Conservation (phyloP, 2,329 filamentous ascomycete species). For the Trichoderma atroviride region DNA sequence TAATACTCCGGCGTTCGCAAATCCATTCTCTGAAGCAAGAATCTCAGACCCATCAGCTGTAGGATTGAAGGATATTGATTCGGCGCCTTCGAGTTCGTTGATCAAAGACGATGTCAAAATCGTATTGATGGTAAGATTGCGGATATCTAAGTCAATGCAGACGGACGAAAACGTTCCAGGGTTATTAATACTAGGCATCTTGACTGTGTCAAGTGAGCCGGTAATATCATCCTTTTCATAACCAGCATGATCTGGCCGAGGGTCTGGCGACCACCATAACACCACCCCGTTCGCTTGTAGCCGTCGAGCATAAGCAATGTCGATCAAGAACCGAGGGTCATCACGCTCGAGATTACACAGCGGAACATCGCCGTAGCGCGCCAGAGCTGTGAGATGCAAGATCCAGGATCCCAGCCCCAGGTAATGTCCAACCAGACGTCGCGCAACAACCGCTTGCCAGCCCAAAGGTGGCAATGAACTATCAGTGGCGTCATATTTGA, state of each 20-base stretch:
- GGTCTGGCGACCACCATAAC: slow-evolving; percentile 91
- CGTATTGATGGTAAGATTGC: slow-evolving; percentile 96
- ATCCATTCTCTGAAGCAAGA: slow-evolving; percentile 84
- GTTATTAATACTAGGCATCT: slow-evolving; percentile 92
- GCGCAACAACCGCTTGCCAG: slow-evolving; percentile 89
- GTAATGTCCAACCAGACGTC: slow-evolving; percentile 84
- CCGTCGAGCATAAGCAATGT: slow-evolving; percentile 89
- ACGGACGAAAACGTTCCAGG: slow-evolving; percentile 94
- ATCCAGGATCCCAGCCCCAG: slow-evolving; percentile 93
- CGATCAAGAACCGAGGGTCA: slow-evolving; percentile 92
- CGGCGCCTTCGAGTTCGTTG: slow-evolving; percentile 90
- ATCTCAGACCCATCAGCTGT: slow-evolving; percentile 49
- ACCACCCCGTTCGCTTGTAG: slow-evolving; percentile 91
- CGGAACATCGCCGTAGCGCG: slow-evolving; percentile 90
- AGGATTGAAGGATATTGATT: slow-evolving; percentile 80
- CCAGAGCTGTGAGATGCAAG: slow-evolving; percentile 80
- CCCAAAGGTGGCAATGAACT: slow-evolving; percentile 87
- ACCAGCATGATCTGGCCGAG: slow-evolving; percentile 90
- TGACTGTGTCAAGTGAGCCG: slow-evolving; percentile 79
- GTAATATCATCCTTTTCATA: slow-evolving; percentile 91
- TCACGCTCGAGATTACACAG: slow-evolving; percentile 94
- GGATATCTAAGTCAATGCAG: slow-evolving; percentile 91
- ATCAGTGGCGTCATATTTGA: slow-evolving; percentile 82
- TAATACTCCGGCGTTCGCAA: slow-evolving; percentile 85
- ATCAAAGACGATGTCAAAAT: slow-evolving; percentile 95